Conservation (phyloP, 2,329 filamentous ascomycete species). For the Fusarium piperis region DNA sequence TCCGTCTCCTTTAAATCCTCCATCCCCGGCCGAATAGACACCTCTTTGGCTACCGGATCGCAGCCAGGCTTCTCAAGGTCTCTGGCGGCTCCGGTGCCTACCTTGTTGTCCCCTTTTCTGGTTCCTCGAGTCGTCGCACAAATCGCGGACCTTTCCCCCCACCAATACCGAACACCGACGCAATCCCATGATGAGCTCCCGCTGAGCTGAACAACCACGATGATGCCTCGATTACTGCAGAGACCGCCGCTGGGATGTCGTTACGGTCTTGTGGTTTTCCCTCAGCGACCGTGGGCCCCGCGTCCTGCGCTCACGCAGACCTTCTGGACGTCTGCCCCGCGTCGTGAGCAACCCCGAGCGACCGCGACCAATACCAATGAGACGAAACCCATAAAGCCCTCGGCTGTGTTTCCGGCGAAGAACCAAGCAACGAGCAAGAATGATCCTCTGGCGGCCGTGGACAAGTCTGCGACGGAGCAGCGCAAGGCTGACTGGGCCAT, state of each 20-base stretch:
- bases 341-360: slow-evolving; percentile 41
- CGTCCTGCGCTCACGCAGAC: slow-evolving; percentile 40
- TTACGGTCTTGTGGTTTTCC: slow-evolving; percentile 40
- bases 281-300: slow-evolving; percentile 44
- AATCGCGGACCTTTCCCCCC: slow-evolving; percentile 27
- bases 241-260: slow-evolving; percentile 47
- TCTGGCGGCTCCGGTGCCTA: slow-evolving; percentile 32
- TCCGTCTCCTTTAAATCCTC: slow-evolving; percentile 22
- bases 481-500: slow-evolving; percentile 98
- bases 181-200: slow-evolving; percentile 40
- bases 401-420: slow-evolving; percentile 27
- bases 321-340: slow-evolving; percentile 46
- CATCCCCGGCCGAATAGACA: neutral
- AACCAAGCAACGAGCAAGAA: slow-evolving; percentile 33
- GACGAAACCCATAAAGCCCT: slow-evolving; percentile 33
- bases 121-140: neutral
- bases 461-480: slow-evolving; percentile 80
- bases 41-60: slow-evolving; percentile 20
- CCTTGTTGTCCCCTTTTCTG: slow-evolving; percentile 25
- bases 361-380: slow-evolving; percentile 29
- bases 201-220: slow-evolving; percentile 40
- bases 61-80: slow-evolving; percentile 12
- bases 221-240: slow-evolving; percentile 50
- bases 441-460: slow-evolving; percentile 47
- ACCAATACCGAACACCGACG: slow-evolving; percentile 35